These are phyloP conservation scores for Botrytis aclada DNA, from an alignment of 2,329 filamentous ascomycete species.

Conservation along the genomic window DNA sequence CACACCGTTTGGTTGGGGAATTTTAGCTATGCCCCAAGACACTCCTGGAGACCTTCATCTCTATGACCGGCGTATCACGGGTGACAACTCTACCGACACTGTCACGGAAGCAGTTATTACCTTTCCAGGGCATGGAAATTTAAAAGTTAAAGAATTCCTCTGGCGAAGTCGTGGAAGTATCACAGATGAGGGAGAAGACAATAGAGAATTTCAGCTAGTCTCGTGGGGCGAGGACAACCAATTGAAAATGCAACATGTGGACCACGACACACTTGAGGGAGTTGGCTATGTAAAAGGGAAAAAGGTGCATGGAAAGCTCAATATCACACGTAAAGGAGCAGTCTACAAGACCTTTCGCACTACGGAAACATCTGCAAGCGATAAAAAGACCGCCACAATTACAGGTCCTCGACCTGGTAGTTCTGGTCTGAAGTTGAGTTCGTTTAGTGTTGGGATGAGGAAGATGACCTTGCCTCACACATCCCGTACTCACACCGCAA, in stretches of 20 bases:
- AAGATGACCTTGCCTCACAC: conserved; percentile 43
- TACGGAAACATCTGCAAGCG: conserved; percentile 57
- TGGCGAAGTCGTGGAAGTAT: conserved; percentile 76
- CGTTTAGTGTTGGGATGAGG: conserved; percentile 39
- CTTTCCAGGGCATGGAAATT: conserved; percentile 57
- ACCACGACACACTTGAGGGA: conserved; percentile 59
- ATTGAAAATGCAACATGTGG: conserved; percentile 72
- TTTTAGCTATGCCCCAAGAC: conserved; percentile 89
- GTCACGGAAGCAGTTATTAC: conserved; percentile 51
- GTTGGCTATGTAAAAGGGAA: conserved; percentile 73
- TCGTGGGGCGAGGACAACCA: conserved; percentile 89
- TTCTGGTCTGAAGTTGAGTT: conserved; percentile 39
- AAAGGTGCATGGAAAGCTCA: conserved; percentile 60
- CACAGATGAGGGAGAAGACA: conserved; percentile 65
- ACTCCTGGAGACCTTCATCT: conserved; percentile 81
- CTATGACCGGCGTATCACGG: conserved; percentile 62
- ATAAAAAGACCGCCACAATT: conserved; percentile 60
- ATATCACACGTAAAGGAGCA: conserved; percentile 78
- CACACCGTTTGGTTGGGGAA: conserved; percentile 81
- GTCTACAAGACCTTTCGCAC: conserved; percentile 82
- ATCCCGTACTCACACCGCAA: conserved; percentile 26
- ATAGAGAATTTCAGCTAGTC: conserved; percentile 87
- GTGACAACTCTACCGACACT: conserved; percentile 45
- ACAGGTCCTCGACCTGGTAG: conserved; percentile 54
- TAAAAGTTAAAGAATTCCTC: conserved; percentile 84